Base-by-base conservation (phyloP, 495 filamentous ascomycete species). In the Annulohypoxylon maeteangense region DNA sequence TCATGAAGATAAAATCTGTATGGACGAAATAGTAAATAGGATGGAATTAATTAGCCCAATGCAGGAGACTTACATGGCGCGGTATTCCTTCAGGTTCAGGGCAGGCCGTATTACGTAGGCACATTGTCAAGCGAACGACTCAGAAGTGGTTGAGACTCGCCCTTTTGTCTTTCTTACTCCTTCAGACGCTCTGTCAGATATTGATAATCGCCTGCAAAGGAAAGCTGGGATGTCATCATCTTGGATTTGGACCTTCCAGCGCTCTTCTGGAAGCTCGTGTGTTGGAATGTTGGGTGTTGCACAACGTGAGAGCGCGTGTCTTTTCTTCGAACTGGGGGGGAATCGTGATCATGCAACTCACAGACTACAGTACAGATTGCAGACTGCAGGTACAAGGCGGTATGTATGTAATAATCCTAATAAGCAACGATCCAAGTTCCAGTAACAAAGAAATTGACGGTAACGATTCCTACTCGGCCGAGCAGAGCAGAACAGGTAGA, bases 321-420 rank as follows among this genome's bases (percentile, higher is more conserved):
- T 38, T 38, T 18, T 20, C 22, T 16, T 12, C 16, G 36, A 47
- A 32, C 6, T 8, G 40, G 56, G 27, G 27, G 27, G 27, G 27
- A 29, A 62, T 58, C 42, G 54, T 65, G 54, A 65, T 60, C 55
- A 48, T 69, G 59, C 53, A 40, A n/a, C 47, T 53, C 65, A 60
- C 67, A 70, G 60, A 47, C 60, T 70, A 60, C 67, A 70, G 67
- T n/a, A n/a, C n/a, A n/a, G n/a, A n/a, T 53, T 70, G 67, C 67
- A 70, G 60, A 47, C 60, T 70, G 67, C 67, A 70, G 67, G 60
- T 65, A 55, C 66, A 38, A 14, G 45, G 67, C 61, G 60, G 67
- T 65, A 66, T 62, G 47, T 54, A 67, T 23, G 62, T 44, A 66
- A 60, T 66, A 23, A 58, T 71, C 56, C 38, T 62, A 40, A 62